Evolutionary conservation across 148 eudicot genomes (phyloP).

Genomic region (Bassia scoparia): DNA sequence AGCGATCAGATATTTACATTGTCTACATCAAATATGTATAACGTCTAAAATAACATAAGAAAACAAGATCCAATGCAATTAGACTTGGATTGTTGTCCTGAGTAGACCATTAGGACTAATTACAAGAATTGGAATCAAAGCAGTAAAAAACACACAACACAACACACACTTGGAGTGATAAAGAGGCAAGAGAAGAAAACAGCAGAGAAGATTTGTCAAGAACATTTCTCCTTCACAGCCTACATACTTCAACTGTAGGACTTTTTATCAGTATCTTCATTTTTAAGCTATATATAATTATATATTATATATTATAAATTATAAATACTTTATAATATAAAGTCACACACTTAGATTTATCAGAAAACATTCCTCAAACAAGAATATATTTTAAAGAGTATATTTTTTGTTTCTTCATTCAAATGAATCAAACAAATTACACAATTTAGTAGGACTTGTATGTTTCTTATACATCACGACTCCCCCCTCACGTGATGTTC

Average conservation of each 20-base stretch:
- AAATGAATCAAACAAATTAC: constrained; percentile 9
- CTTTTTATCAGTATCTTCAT: no score
- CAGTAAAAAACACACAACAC: neutral
- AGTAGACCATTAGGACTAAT: neutral
- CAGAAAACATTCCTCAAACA: constrained; percentile 27
- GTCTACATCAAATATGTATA: no score
- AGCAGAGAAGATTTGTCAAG: neutral
- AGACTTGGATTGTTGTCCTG: neutral
- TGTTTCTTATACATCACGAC: constrained; percentile 29
- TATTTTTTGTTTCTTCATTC: neutral
- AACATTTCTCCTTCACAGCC: neutral
- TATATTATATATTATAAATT: no score
- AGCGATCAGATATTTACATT: no score
- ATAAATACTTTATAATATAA: no score
- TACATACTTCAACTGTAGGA: constrained; percentile 12
- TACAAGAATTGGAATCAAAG: neutral
- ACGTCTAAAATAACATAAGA: neutral
- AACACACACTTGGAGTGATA: neutral
- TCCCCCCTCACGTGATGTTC: constrained; percentile 30
- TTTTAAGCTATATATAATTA: no score
- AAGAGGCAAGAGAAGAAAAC: neutral
- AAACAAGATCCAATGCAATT: no score
- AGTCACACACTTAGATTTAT: constrained; percentile 4
- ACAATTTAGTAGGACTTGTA: constrained; percentile 5
- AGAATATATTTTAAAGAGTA: neutral